Evolutionary conservation across 2,329 filamentous ascomycete species (phyloP).

Genomic region (Pseudogymnoascus sp.): DNA sequence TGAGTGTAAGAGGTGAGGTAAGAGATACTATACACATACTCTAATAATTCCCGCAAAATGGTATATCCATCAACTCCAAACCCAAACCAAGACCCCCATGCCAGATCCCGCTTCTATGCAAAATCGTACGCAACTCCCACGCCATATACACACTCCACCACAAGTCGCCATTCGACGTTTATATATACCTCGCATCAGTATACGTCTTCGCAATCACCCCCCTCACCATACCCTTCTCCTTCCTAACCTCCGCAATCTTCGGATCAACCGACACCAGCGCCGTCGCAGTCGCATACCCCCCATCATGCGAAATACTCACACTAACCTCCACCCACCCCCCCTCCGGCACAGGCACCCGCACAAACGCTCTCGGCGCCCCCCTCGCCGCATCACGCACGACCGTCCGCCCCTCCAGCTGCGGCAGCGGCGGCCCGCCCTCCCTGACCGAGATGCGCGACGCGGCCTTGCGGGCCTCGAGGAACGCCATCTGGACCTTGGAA

Average conservation of each 20-base stretch:
- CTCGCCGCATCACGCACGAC: background rate
- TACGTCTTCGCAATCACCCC: background rate
- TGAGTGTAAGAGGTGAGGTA: background rate
- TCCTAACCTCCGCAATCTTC: background rate
- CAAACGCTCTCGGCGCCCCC: background rate
- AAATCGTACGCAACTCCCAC: background rate
- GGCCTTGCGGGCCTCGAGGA: background rate
- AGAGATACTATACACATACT: constrained; percentile 5
- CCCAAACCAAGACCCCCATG: background rate
- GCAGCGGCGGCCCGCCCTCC: rapidly evolving
- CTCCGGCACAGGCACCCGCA: background rate
- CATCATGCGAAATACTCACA: constrained; percentile 1
- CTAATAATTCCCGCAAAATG: background rate
- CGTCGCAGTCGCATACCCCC: background rate
- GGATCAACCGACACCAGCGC: background rate
- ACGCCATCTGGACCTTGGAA: background rate
- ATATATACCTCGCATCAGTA: background rate
- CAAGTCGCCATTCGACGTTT: background rate
- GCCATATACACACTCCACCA: background rate
- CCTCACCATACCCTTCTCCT: background rate
- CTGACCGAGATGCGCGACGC: background rate
- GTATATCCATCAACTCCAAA: background rate
- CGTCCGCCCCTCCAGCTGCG: background rate
- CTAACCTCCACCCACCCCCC: background rate
- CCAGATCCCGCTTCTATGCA: background rate